These are phyloP conservation scores for Sanghuangporus weigelae DNA, from an alignment of 1,284 basidiomycete species.

Conservation along the genomic window DNA sequence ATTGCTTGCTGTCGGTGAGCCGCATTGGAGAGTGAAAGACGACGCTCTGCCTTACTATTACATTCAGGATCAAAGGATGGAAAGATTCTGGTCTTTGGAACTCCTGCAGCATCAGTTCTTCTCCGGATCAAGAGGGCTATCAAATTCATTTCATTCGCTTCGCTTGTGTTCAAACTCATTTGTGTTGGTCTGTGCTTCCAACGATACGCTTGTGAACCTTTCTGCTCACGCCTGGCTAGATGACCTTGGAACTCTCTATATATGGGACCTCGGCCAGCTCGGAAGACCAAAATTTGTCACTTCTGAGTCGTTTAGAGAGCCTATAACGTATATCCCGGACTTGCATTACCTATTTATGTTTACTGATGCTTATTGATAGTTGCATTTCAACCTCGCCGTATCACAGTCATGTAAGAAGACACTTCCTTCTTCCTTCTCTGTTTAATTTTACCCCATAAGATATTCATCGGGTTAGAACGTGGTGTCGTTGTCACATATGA, in stretches of 20 bases:
- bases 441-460: conserved; percentile 32
- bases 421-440: too few relatives aligned
- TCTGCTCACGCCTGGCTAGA: conserved; percentile 37
- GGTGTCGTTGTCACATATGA: conserved; percentile 69
- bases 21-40: neutral
- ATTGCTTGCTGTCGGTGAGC: conserved; percentile 64
- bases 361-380: conserved; percentile 29
- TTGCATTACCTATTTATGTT: conserved; percentile 13
- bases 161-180: conserved; percentile 50
- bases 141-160: conserved; percentile 60
- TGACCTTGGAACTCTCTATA: conserved; percentile 55
- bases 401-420: conserved; percentile 59
- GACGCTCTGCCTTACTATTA: neutral
- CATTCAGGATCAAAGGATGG: conserved; percentile 53
- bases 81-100: conserved; percentile 57
- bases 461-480: conserved; percentile 52
- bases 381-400: conserved; percentile 62
- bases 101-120: conserved; percentile 53
- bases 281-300: conserved; percentile 52
- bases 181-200: conserved; percentile 51
- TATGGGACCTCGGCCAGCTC: conserved; percentile 60
- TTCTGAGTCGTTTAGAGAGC: conserved; percentile 45
- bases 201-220: neutral
- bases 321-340: conserved; percentile 37
- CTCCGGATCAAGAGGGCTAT: conserved; percentile 51